Base-by-base conservation (phyloP, 768 basidiomycete species). In the Coprinopsis cinerea region DNA sequence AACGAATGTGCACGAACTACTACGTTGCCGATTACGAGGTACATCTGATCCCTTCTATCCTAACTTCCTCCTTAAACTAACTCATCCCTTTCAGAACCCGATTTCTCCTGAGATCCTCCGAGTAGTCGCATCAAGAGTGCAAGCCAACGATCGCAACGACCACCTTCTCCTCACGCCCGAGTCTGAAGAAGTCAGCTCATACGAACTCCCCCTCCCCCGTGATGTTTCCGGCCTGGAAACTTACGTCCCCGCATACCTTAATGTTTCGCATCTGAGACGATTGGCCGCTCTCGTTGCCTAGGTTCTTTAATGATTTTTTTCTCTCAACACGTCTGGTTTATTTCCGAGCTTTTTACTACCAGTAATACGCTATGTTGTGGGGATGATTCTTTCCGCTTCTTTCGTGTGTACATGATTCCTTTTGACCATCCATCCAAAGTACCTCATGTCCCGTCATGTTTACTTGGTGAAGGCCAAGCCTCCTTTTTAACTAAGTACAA, bases 21-120 rank as follows among this genome's bases (percentile, higher is more conserved):
- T 97, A 96, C 62, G 94, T 95, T 53, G 96, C 95, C 40, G 96
- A 98, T 70, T 99, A 98, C 65, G 96, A 99, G 81, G 92, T 92
- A 58, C 35, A 74, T 55, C 23, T 47, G 1, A 28, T 32, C 7
- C 48, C 9, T 48, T 2, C 25, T 40, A n/a, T n/a, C n/a, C n/a
- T 32, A 3, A 6, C n/a, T 23, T 27, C 32, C 36, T 11, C 44
- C 34, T 39, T 2, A 20, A 18, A 13, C 40, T n/a, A 20, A 36
- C 23, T 44, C 13, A 18, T 51, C 7, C 14, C 23, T 30, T 9
- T 27, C 15, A 94, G 91, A 93, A 90, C 57, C 96, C 95, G 7
- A 97, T 98, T 60, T 92, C 94, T 1, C 90, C 92, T 20, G 95
- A 98, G 70, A 98, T 99, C 54, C 75, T 99, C 32, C 87, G 92